phyloP scores from a whole-genome alignment of 148 eudicot genomes.

The Cornus florida region DNA sequence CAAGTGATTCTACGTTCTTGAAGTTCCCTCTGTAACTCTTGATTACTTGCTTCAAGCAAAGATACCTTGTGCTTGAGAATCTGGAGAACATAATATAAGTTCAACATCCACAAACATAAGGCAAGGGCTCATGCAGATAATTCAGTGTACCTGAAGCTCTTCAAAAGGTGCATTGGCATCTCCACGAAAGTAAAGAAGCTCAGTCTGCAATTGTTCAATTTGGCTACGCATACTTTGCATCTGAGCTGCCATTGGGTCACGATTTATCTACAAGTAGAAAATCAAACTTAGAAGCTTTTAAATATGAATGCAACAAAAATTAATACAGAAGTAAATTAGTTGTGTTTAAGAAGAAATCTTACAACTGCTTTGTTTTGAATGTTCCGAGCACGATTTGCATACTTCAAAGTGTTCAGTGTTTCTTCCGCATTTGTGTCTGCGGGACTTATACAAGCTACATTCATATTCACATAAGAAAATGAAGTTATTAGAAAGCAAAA shows the following conservation, averaged over 20 bases:
- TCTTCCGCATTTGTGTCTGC: conserved; percentile 98
- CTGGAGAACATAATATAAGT: conserved; percentile 29
- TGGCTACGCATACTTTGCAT: conserved; percentile 91
- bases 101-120: neutral
- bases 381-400: conserved; percentile 98
- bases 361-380: conserved; percentile 98
- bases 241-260: conserved; percentile 89
- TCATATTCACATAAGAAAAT: neutral
- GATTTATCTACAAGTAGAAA: conserved; percentile 64
- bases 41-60: conserved; percentile 85
- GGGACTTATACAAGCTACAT: conserved; percentile 91
- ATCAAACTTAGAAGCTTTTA: neutral
- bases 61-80: conserved; percentile 86
- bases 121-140: neutral
- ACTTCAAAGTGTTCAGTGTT: conserved; percentile 90
- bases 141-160: conserved; percentile 68
- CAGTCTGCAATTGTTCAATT: conserved; percentile 91
- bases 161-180: conserved; percentile 75
- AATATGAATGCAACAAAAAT: neutral
- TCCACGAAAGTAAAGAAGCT: conserved; percentile 78
- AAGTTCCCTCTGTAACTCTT: conserved; percentile 75
- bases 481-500: conserved; percentile 2
- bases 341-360: conserved; percentile 23
- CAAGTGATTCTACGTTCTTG: conserved; percentile 59
- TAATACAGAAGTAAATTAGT: neutral